phyloP scores from a whole-genome alignment of 345 rosid genomes.

The Boechera stricta region DNA sequence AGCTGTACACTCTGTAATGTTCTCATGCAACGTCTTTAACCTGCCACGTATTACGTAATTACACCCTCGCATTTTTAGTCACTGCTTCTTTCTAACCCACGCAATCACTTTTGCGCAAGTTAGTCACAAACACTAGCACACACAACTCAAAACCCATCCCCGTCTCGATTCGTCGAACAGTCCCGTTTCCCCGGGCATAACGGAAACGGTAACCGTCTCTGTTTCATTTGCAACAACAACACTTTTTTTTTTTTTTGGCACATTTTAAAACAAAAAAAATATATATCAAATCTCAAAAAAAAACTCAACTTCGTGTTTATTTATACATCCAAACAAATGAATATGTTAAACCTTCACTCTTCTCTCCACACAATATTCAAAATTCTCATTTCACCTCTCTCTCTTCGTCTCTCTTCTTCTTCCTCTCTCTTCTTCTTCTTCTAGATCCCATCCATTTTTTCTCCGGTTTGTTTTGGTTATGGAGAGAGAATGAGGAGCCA shows the following conservation, averaged over 20 bases:
- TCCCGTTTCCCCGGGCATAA: conserved; percentile 65
- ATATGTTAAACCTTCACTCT: conserved; percentile 43
- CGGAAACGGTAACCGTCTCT: conserved; percentile 46
- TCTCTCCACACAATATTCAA: conserved; percentile 25
- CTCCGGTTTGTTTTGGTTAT: conserved; percentile 33
- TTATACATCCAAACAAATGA: conserved; percentile 68
- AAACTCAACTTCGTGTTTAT: conserved; percentile 50
- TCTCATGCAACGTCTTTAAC: conserved; percentile 28
- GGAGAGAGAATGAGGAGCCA: conserved; percentile 52
- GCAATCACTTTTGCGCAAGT: not conserved
- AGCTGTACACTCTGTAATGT: conserved; percentile 26
- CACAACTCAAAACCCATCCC: conserved; percentile 12
- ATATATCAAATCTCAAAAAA: not conserved
- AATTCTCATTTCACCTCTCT: conserved; percentile 11
- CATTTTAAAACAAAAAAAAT: not conserved
- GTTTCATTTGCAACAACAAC: conserved; percentile 32
- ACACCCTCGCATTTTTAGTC: not conserved
- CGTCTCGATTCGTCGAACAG: conserved; percentile 39
- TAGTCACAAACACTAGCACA: conserved; percentile 1
- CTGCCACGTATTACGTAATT: conserved; percentile 37
- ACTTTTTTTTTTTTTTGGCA: too few species aligned
- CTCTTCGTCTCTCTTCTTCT: not conserved
- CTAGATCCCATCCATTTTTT: conserved; percentile 26
- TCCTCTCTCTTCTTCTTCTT: not conserved
- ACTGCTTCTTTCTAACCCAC: not conserved